Evolutionary conservation across 768 basidiomycete species (phyloP), one percentile per base, ranked within the genome.

Genomic region (Phaffia australis): DNA sequence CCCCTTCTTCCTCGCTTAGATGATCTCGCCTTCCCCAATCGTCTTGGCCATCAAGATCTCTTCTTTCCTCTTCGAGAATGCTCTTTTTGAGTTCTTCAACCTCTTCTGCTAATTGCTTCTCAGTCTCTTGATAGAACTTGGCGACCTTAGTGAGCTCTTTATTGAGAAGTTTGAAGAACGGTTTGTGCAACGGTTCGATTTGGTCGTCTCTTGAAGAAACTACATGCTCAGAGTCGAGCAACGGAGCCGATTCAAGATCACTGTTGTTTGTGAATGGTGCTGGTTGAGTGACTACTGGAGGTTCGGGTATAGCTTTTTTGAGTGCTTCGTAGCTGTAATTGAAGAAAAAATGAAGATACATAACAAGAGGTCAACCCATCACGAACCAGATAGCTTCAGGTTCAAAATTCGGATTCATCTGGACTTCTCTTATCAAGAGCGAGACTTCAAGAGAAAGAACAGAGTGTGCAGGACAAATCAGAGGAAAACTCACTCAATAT

Each of bases 121-220:
- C 85, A 76, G 93, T 89, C 1, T 76, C 72, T 56, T 82, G 81
- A 75, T 97, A 98, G 75, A 98, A 98, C 0, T 78, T 62, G 25
- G 79, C 77, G 21, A 97, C 85, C 81, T 92, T 95, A 73, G 80
- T 79, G 35, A 93, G 80, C 72, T 99, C 92, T 69, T 81, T 79
- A 75, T 95, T 87, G 35, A 95, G 81, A 0, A 91, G 79, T 30
- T 63, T 47, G 60, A 67, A 67, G 60, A 67, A 67, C 14, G 66
- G 55, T 47, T 67, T 51, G 48, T 60, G 59, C 56, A 42, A 46
- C 4, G 7, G 47, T 35, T 7, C 59, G 29, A 51, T 56, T 30
- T 57, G 56, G 7, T 75, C 71, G 64, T 71, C 72, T 81, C 76
- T 48, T 50, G 49, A 14, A 69, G 75, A 52, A 48, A 46, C 46